These are phyloP conservation scores for Scenedesmus sp. DNA, from an alignment of 163 green algal species.

Conservation along the genomic window DNA sequence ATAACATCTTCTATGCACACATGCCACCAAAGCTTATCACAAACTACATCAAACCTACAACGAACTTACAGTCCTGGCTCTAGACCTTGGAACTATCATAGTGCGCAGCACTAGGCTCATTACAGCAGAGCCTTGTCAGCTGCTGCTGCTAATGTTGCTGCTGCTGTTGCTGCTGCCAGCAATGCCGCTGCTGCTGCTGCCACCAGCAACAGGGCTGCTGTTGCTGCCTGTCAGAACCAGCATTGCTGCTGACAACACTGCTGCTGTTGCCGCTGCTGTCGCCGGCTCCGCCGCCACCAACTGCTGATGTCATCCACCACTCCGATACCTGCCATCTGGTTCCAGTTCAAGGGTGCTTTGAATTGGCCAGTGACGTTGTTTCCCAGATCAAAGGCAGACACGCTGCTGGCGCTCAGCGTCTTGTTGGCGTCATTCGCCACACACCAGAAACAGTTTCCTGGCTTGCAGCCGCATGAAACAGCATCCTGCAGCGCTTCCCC, in stretches of 20 bases:
- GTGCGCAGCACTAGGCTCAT: neutral
- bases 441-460: slow-evolving; percentile 54
- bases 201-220: neutral
- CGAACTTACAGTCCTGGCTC: too few relatives aligned
- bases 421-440: slow-evolving; percentile 19
- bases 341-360: slow-evolving; percentile 48
- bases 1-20: too few relatives aligned
- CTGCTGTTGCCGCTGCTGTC: neutral
- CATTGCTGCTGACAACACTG: neutral
- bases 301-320: neutral
- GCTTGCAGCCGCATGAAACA: slow-evolving; percentile 52
- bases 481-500: slow-evolving; percentile 51
- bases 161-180: neutral
- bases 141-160: neutral
- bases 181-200: neutral
- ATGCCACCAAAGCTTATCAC: too few relatives aligned
- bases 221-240: neutral
- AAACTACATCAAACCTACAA: too few relatives aligned
- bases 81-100: too few relatives aligned
- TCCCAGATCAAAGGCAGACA: slow-evolving; percentile 47
- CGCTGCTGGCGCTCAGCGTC: neutral
- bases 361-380: slow-evolving; percentile 47
- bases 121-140: too few relatives aligned
- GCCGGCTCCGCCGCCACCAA: neutral
- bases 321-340: slow-evolving; percentile 35